These are phyloP conservation scores for Fusarium sp. DNA, from an alignment of 2,329 filamentous ascomycete species.

Conservation along the genomic window DNA sequence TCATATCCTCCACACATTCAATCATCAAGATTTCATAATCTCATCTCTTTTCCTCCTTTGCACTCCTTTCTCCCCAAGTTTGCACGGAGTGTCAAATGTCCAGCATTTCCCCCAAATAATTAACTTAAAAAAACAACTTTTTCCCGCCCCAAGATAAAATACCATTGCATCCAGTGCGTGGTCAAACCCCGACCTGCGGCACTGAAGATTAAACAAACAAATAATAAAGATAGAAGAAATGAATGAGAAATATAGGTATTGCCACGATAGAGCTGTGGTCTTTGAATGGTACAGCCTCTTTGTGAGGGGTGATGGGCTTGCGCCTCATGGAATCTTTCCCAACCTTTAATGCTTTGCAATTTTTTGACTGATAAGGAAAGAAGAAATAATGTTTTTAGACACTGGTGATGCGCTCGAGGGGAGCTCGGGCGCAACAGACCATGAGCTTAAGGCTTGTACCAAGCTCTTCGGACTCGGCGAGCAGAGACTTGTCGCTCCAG, in stretches of 20 bases:
- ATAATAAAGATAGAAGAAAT: not conserved
- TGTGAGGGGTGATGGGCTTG: constrained; percentile 36
- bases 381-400: constrained; percentile 50
- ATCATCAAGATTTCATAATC: constrained; percentile 45
- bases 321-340: constrained; percentile 43
- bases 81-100: constrained; percentile 39
- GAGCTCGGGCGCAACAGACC: constrained; percentile 91
- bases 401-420: constrained; percentile 63
- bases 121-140: constrained; percentile 17
- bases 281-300: constrained; percentile 14
- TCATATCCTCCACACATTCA: constrained; percentile 41
- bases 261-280: constrained; percentile 11
- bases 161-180: constrained; percentile 47
- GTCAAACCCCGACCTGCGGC: constrained; percentile 46
- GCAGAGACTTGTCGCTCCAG: constrained; percentile 79
- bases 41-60: constrained; percentile 19
- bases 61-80: constrained; percentile 30
- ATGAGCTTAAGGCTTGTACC: constrained; percentile 89
- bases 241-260: not conserved
- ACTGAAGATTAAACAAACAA: constrained; percentile 35
- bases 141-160: constrained; percentile 30
- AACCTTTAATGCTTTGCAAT: constrained; percentile 39
- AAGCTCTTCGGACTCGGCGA: constrained; percentile 87
- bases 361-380: constrained; percentile 25
- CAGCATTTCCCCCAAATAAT: constrained; percentile 42